Evolutionary conservation across 345 rosid genomes (phyloP).

Genomic region (Citropsis articulata): DNA sequence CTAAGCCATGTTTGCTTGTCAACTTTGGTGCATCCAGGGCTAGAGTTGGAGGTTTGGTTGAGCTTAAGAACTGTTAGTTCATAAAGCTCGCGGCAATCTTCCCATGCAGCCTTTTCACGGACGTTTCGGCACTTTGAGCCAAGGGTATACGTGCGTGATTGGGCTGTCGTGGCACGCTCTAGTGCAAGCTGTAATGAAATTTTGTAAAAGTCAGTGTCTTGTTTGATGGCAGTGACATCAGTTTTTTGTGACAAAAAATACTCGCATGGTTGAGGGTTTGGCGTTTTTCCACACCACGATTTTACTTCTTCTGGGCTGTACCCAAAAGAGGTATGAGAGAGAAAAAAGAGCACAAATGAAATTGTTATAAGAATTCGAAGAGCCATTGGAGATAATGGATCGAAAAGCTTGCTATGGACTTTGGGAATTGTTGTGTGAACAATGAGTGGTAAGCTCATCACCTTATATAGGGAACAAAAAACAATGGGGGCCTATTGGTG

Average conservation of each 20-base stretch:
- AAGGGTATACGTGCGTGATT: slow-evolving; percentile 31
- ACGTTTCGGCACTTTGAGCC: slow-evolving; percentile 53
- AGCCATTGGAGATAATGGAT: slow-evolving; percentile 33
- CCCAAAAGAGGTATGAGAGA: slow-evolving; percentile 27
- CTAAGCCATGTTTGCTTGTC: slow-evolving; percentile 94
- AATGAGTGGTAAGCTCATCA: neutral
- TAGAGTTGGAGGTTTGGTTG: slow-evolving; percentile 49
- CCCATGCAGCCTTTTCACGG: slow-evolving; percentile 67
- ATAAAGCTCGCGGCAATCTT: slow-evolving; percentile 60
- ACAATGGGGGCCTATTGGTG: neutral
- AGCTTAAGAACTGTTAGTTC: slow-evolving; percentile 43
- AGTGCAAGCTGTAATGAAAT: slow-evolving; percentile 51
- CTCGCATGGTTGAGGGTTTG: slow-evolving; percentile 67
- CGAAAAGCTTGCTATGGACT: neutral
- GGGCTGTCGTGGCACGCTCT: slow-evolving; percentile 50
- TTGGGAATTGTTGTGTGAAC: neutral
- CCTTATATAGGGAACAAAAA: neutral
- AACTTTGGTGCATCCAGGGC: slow-evolving; percentile 45
- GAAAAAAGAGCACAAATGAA: slow-evolving; percentile 25
- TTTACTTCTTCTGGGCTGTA: slow-evolving; percentile 27
- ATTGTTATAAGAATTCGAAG: slow-evolving; percentile 28
- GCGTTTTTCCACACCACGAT: slow-evolving; percentile 62
- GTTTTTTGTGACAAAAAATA: slow-evolving; percentile 43
- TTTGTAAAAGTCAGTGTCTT: slow-evolving; percentile 42
- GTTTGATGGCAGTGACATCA: slow-evolving; percentile 21